Evolutionary conservation across 1,284 basidiomycete genomes (phyloP), one percentile per base, ranked within the genome.

Genomic region (Anthracocystis setariae): DNA sequence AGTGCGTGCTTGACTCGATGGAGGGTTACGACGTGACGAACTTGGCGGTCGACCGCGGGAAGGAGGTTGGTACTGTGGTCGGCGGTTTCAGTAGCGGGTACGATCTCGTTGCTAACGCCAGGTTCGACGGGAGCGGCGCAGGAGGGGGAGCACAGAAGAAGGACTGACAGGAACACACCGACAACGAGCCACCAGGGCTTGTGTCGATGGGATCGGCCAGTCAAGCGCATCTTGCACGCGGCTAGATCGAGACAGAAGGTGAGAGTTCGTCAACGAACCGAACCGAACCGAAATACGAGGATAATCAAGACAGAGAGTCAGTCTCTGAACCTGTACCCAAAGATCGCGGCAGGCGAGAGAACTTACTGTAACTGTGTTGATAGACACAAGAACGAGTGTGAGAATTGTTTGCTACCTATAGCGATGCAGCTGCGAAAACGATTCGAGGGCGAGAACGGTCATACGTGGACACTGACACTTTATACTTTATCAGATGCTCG

Each of bases 131-230:
- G 45, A 40, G 27, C 57, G 38, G 63, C 63, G 5, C 35, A 33
- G 9, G 52, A 29, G 23, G 53, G 0, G 25, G 57, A 32, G 46
- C 51, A 49, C 27, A 67, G 23, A 17, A 53, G 21, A 23, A 53
- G 17, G 24, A n/a, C 5, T 5, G 35, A 57, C 53, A 45, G 29
- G 8, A 61, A 29, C 23, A 46, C 20, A 38, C 48, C 53, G 46
- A 61, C 35, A 15, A 52, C 15, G 32, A 67, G 53, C 64, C 64
- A 67, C 53, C 46, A 61, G 29, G 57, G 64, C 64, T 39, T 39
- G 38, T 49, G 37, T 48, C 49, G 45, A 21, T 24, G n/a, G 17
- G n/a, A 15, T 24, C 37, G 45, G 17, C 53, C 37, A 38, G 42
- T 57, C n/a, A 57, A n/a, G 21, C 21, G 53, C 64, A 67, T 67